Evolutionary conservation across 1,139 yeast genomes (phyloP), one percentile per base, ranked within the genome.

Genomic region (Zygosaccharomyces pseudobailii): DNA sequence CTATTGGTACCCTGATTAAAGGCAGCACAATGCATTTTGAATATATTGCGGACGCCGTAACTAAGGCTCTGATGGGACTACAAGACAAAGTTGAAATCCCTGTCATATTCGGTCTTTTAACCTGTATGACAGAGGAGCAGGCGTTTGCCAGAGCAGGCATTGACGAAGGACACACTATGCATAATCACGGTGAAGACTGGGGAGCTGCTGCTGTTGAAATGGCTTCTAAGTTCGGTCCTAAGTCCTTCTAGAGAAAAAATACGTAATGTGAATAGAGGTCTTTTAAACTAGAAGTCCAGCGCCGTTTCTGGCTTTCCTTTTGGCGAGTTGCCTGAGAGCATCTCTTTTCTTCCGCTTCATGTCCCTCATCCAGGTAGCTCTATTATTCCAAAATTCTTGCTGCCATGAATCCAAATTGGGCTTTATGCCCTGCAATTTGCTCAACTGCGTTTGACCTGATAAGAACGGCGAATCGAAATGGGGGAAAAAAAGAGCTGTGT

Each of bases 161-260:
- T 54, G 78, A 83, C 51, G 87, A 83, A 42, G 76, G 74, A 24
- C 55, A 60, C 30, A 68, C 73, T 53, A 78, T 80, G 82, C 98
- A 92, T 70, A 92, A 92, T 72, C 98, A 92, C 65, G 98, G 98
- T 54, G 88, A 80, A 63, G 97, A 92, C 69, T 92, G 97, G 97
- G 98, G 95, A 59, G 92, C 95, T 39, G 97, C 97, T 50, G 97
- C 97, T n/a, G 96, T 92, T 33, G 98, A 92, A 72, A 90, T 89
- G 97, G 82, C 84, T 8, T 55, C 73, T 36, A 86, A 85, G 53
- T 74, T 66, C 46, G 65, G 66, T 32, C 52, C 55, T 34, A 52
- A 51, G 32, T 59, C 56, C 25, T 43, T 43, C 45, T 51, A 38
- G 19, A 23, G 27, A 20, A n/a, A 21, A n/a, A 9, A 4, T 30